Evolutionary conservation across 1,284 basidiomycete genomes (phyloP).

Genomic region (Tylopilus sp.): DNA sequence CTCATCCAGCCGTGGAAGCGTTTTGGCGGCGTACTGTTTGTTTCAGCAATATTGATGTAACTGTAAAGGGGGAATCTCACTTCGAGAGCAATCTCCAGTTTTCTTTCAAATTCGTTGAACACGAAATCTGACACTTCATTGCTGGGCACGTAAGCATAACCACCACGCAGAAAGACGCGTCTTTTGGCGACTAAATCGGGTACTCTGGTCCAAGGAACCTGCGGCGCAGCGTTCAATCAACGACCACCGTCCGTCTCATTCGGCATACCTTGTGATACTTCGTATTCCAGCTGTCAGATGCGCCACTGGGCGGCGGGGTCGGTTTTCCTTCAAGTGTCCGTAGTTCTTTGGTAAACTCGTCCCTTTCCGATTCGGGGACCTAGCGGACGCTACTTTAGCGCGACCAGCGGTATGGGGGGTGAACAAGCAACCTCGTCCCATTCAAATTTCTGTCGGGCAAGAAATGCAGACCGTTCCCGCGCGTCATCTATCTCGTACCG

Average conservation of each 20-base stretch:
- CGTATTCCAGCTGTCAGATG: neutral
- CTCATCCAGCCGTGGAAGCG: conserved; percentile 91
- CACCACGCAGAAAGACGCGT: conserved; percentile 74
- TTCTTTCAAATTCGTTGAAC: conserved; percentile 79
- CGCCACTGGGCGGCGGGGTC: neutral
- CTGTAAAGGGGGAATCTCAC: conserved; percentile 38
- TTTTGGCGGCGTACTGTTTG: conserved; percentile 76
- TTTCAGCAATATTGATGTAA: conserved; percentile 2
- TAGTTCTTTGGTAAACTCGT: conserved; percentile 49
- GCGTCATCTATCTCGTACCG: conserved; percentile 73
- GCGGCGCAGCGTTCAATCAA: neutral
- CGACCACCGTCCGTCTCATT: neutral
- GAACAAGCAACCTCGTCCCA: conserved; percentile 60
- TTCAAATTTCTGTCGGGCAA: conserved; percentile 69
- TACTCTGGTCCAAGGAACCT: conserved; percentile 85
- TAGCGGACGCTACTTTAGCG: conserved; percentile 26
- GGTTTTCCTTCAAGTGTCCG: conserved; percentile 32
- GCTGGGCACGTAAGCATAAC: conserved; percentile 87
- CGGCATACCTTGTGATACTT: conserved; percentile 64
- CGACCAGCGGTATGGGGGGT: neutral
- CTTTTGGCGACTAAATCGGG: conserved; percentile 87
- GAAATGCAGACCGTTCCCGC: conserved; percentile 65
- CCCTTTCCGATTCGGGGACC: conserved; percentile 60
- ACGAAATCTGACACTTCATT: conserved; percentile 84
- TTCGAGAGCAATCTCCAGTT: conserved; percentile 77